These are phyloP conservation scores for Viola pubescens DNA, from an alignment of 441 rosid species.

Conservation along the genomic window DNA sequence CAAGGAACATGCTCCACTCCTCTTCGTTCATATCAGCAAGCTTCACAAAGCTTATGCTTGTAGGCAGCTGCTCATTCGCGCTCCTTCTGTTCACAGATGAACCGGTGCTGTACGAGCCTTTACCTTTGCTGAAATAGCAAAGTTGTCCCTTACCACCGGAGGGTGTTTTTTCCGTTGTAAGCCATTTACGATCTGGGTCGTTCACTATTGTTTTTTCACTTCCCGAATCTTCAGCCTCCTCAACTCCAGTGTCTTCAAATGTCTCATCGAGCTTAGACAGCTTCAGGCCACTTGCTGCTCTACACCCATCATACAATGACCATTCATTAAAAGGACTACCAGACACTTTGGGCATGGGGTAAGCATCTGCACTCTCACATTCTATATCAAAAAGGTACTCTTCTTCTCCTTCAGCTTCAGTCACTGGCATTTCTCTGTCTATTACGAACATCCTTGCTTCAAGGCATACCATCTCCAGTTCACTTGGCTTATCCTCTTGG, in stretches of 20 bases:
- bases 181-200: slow-evolving; percentile 10
- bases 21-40: slow-evolving; percentile 75
- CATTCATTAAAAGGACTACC: slow-evolving; percentile 37
- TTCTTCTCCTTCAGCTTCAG: slow-evolving; percentile 27
- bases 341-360: slow-evolving; percentile 32
- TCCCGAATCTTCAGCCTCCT: slow-evolving; percentile 48
- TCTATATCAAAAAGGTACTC: slow-evolving; percentile 33
- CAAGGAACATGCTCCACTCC: slow-evolving; percentile 67
- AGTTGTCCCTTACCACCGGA: no score
- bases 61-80: slow-evolving; percentile 78
- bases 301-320: slow-evolving; percentile 34
- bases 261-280: slow-evolving; percentile 71
- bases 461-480: slow-evolving; percentile 37
- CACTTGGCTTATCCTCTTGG: slow-evolving; percentile 48
- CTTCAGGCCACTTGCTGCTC: slow-evolving; percentile 31
- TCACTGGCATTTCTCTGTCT: slow-evolving; percentile 26
- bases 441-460: slow-evolving; percentile 37
- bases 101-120: slow-evolving; percentile 30
- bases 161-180: no score
- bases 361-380: slow-evolving; percentile 41
- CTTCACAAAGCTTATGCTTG: slow-evolving; percentile 65
- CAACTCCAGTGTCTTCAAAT: slow-evolving; percentile 22
- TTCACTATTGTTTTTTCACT: slow-evolving; percentile 37
- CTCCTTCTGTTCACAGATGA: slow-evolving; percentile 68
- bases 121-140: slow-evolving; percentile 20